Conservation (phyloP, 2,329 filamentous ascomycete genomes). For the Periconia sp. region DNA sequence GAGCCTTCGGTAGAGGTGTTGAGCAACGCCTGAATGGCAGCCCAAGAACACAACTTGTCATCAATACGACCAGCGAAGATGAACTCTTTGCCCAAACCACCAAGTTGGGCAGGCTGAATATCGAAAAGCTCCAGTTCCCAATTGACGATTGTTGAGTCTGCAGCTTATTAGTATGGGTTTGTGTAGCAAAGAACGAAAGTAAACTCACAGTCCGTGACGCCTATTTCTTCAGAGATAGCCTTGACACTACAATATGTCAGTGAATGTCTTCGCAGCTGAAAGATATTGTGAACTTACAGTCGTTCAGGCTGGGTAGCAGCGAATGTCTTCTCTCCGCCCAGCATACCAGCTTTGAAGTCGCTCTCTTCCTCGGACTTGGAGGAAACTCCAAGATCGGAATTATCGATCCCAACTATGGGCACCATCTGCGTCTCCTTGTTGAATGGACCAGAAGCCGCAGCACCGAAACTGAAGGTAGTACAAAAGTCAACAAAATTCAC, state of each 20-base stretch:
- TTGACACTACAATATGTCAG: conserved; percentile 55
- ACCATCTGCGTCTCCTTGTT: conserved; percentile 94
- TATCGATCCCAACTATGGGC: conserved; percentile 88
- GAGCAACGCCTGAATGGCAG: conserved; percentile 81
- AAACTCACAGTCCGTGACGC: conserved; percentile 62
- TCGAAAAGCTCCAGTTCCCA: conserved; percentile 98
- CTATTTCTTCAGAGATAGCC: conserved; percentile 77
- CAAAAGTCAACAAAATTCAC: no score
- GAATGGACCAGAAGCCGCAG: conserved; percentile 64
- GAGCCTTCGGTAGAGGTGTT: conserved; percentile 59
- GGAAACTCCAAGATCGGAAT: conserved; percentile 55
- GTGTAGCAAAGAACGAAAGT: neutral
- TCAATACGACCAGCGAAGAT: conserved; percentile 95
- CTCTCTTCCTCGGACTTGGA: conserved; percentile 38
- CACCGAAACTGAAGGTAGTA: conserved; percentile 62
- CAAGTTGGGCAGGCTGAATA: conserved; percentile 77
- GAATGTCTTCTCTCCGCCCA: conserved; percentile 73
- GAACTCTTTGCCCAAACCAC: conserved; percentile 87
- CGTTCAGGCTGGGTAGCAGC: conserved; percentile 80
- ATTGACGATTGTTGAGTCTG: conserved; percentile 74
- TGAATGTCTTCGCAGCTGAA: no score
- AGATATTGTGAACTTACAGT: conserved; percentile 45
- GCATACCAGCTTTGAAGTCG: conserved; percentile 43
- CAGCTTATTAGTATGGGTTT: conserved; percentile 8
- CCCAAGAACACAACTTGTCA: conserved; percentile 96